Evolutionary conservation across 2,329 filamentous ascomycete genomes (phyloP).

Genomic region (Colletotrichum lupini): DNA sequence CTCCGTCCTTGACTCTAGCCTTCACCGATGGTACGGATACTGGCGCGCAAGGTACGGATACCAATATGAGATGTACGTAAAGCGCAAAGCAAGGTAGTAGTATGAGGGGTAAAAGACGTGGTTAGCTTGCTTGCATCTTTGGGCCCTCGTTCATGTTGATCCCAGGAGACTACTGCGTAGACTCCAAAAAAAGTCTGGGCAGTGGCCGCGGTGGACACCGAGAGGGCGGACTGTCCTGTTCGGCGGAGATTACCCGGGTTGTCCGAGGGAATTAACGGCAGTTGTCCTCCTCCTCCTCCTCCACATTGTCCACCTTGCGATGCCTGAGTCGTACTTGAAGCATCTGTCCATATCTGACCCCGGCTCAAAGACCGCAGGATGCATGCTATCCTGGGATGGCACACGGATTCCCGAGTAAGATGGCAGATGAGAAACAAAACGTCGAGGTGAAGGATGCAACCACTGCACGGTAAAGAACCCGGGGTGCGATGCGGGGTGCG

Average conservation of each 20-base stretch:
- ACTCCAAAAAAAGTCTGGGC: not conserved
- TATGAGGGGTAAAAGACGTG: no score
- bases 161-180: no score
- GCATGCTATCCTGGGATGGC: not conserved
- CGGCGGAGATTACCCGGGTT: not conserved
- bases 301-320: not conserved
- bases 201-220: not conserved
- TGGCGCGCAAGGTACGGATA: no score
- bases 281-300: not conserved
- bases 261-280: not conserved
- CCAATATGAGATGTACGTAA: no score
- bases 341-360: not conserved
- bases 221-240: not conserved
- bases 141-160: no score
- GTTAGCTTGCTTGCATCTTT: no score
- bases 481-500: conserved; percentile 8
- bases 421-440: not conserved
- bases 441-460: not conserved
- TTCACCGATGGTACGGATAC: no score
- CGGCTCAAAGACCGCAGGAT: not conserved
- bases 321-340: not conserved
- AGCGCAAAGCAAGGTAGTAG: no score
- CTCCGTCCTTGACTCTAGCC: no score
- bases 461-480: not conserved
- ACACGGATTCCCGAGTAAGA: not conserved